phyloP scores from a whole-genome alignment of 1,139 yeast species.

The Wickerhamomyces sp. region DNA sequence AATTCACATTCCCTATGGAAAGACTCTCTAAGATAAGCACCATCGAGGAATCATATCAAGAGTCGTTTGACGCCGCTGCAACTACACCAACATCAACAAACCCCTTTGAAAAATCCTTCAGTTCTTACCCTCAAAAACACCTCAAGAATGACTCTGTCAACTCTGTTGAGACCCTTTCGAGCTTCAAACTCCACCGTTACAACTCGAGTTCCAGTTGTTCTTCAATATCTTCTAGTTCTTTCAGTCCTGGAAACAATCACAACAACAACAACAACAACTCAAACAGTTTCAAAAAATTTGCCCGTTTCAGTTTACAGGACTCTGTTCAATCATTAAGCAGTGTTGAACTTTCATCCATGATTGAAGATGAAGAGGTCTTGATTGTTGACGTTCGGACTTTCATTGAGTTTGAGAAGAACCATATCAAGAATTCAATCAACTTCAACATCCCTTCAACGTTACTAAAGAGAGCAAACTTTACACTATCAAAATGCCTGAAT shows the following conservation, averaged over 20 bases:
- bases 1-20: too few species aligned
- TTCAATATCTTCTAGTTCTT: not conserved
- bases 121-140: too few species aligned
- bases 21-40: too few species aligned
- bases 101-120: too few species aligned
- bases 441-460: constrained; percentile 77
- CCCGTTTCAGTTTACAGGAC: constrained; percentile 11
- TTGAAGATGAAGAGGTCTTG: constrained; percentile 22
- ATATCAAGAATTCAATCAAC: constrained; percentile 54
- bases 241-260: not conserved
- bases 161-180: too few species aligned
- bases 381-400: constrained; percentile 69
- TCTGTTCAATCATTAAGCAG: constrained; percentile 8
- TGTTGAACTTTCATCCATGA: constrained; percentile 3
- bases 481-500: constrained; percentile 40
- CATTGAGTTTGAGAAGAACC: constrained; percentile 50
- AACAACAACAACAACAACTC: not conserved
- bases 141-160: too few species aligned
- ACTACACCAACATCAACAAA: too few species aligned
- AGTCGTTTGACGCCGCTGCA: too few species aligned
- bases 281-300: constrained; percentile 7
- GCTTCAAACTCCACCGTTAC: too few species aligned
- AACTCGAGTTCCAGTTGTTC: not conserved
- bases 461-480: constrained; percentile 61
- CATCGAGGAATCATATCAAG: too few species aligned